phyloP scores from a whole-genome alignment of 306 rosid genomes.

The Parietaria judaica region DNA sequence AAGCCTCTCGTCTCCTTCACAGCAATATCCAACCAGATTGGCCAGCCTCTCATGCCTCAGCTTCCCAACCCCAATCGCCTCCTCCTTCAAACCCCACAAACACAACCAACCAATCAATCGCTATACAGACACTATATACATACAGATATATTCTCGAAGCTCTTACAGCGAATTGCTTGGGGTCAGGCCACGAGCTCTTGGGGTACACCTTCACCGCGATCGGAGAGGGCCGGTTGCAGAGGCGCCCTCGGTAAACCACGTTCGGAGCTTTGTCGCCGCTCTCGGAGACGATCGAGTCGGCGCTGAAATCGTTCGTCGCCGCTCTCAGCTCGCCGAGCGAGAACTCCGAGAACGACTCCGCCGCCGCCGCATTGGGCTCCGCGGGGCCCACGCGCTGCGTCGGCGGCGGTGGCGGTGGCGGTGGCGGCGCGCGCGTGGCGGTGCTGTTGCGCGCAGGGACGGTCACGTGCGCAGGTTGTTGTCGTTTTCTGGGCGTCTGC shows the following conservation, averaged over 20 bases:
- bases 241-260: conserved; percentile 76
- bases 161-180: conserved; percentile 73
- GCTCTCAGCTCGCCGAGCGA: conserved; percentile 62
- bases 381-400: conserved; percentile 1
- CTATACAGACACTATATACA: no score
- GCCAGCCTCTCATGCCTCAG: conserved; percentile 76
- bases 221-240: conserved; percentile 59
- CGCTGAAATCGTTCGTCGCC: conserved; percentile 78
- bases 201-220: conserved; percentile 96
- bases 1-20: conserved; percentile 92
- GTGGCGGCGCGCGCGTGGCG: conserved; percentile 6
- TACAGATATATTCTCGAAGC: background rate
- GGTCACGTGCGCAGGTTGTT: no score
- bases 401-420: conserved; percentile 14
- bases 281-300: conserved; percentile 76
- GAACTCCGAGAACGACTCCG: conserved; percentile 59
- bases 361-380: background rate
- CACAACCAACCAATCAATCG: background rate
- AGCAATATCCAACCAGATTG: conserved; percentile 86
- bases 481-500: no score
- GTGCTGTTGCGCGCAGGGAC: no score
- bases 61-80: conserved; percentile 84
- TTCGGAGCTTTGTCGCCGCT: conserved; percentile 90
- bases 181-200: conserved; percentile 91
- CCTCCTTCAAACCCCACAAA: conserved; percentile 37